These are phyloP conservation scores for Aureobasidium sp. DNA, from an alignment of 2,329 filamentous ascomycete species.

Conservation along the genomic window DNA sequence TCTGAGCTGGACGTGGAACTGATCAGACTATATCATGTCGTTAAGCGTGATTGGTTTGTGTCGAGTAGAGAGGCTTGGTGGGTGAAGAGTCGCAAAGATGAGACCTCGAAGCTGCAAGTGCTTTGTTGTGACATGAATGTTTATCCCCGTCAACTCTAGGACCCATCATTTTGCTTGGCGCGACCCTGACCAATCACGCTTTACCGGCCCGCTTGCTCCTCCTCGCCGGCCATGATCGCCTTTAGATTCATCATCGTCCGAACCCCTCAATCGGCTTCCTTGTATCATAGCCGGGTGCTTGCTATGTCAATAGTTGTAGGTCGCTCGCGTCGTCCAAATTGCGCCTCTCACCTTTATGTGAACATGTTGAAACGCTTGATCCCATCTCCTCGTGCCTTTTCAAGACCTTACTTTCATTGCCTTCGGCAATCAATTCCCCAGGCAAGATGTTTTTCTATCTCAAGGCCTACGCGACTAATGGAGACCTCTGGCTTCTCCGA, in stretches of 20 bases:
- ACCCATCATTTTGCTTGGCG: background rate
- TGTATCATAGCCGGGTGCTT: background rate
- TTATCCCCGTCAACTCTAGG: constrained; percentile 9
- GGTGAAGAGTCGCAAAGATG: background rate
- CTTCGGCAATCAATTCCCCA: background rate
- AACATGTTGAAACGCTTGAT: background rate
- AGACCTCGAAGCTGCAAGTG: constrained; percentile 5
- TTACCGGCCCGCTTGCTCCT: background rate
- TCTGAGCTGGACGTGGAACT: constrained; percentile 5
- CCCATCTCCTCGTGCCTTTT: background rate
- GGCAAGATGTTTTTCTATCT: constrained; percentile 24
- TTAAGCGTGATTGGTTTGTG: background rate
- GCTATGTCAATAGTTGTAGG: background rate
- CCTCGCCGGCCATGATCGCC: background rate
- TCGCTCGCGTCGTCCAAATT: background rate
- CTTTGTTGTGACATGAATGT: constrained; percentile 13
- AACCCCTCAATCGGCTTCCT: constrained; percentile 11
- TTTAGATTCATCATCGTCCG: background rate
- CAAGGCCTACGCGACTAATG: constrained; percentile 16
- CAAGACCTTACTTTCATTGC: background rate
- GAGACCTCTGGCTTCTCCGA: constrained; percentile 33
- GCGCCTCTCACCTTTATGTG: background rate
- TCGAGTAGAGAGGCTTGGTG: background rate
- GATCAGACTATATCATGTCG: constrained; percentile 12
- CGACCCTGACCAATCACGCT: background rate